These are phyloP conservation scores for Chloris gayana DNA, from an alignment of 176 grass and related monocot species.

Conservation along the genomic window DNA sequence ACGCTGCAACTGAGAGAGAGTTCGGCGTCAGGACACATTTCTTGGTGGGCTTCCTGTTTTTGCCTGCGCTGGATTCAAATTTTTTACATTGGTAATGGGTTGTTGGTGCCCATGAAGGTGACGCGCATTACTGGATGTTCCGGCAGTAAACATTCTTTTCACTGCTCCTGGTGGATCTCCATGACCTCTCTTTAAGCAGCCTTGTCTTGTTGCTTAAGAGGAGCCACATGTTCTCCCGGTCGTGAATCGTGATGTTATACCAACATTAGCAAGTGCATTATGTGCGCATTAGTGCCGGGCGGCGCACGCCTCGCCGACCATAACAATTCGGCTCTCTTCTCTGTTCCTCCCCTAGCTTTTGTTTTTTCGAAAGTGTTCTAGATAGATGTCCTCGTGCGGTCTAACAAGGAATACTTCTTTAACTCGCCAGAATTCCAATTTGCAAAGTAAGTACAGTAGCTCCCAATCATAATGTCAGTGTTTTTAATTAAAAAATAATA, in stretches of 20 bases:
- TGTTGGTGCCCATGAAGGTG: slow-evolving; percentile 42
- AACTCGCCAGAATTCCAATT: not conserved
- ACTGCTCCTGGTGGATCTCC: slow-evolving; percentile 26
- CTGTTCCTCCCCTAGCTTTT: not conserved
- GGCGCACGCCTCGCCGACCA: not conserved
- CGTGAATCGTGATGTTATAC: not conserved
- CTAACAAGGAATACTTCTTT: not conserved
- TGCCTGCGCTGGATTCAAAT: slow-evolving; percentile 10
- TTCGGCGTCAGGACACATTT: slow-evolving; percentile 33
- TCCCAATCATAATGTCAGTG: too few relatives aligned
- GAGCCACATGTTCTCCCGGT: not conserved
- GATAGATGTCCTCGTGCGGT: not conserved
- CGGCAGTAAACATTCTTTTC: slow-evolving; percentile 28
- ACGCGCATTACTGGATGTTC: slow-evolving; percentile 31
- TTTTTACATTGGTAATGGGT: slow-evolving; percentile 35
- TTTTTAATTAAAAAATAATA: too few relatives aligned
- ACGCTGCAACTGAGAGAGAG: not conserved
- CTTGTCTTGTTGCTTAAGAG: not conserved
- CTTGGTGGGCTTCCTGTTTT: not conserved
- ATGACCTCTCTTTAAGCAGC: not conserved
- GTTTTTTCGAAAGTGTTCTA: not conserved
- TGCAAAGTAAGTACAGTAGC: too few relatives aligned
- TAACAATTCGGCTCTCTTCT: not conserved
- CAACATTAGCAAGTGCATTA: not conserved
- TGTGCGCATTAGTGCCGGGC: not conserved